Evolutionary conservation across 345 rosid genomes (phyloP).

Genomic region (Euphorbia tirucalli): DNA sequence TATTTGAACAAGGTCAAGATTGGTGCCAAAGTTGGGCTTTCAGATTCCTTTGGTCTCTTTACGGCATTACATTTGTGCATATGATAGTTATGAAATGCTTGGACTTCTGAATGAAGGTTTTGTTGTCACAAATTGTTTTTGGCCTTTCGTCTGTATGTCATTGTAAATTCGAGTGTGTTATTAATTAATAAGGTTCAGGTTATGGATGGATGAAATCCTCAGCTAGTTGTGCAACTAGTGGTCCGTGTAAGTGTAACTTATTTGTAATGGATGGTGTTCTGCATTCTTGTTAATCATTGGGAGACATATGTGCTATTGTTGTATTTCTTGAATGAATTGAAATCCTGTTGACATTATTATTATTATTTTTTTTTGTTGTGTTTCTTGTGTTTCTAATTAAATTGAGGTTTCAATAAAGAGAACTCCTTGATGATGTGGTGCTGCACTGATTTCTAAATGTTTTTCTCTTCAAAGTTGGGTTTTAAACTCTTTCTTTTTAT

Average conservation of each 20-base stretch:
- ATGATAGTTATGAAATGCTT: slow-evolving; percentile 1
- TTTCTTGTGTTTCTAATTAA: not conserved
- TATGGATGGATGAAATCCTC: not conserved
- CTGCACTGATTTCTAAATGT: not conserved
- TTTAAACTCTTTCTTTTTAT: not conserved
- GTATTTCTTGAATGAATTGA: not conserved
- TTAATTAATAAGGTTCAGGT: not conserved
- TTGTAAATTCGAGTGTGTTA: not conserved
- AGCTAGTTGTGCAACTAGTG: not conserved
- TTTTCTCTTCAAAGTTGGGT: not conserved
- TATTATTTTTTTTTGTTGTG: no score
- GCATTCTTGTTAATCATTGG: not conserved
- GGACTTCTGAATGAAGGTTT: not conserved
- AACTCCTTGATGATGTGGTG: not conserved
- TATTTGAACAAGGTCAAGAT: not conserved
- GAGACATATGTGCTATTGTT: not conserved
- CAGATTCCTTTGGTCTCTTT: not conserved
- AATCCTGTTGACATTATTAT: no score
- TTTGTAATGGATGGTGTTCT: not conserved
- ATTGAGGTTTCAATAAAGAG: not conserved
- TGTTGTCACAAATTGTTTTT: not conserved
- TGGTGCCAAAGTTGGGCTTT: not conserved
- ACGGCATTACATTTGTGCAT: not conserved
- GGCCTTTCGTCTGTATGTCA: not conserved
- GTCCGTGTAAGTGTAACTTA: not conserved